Percentiles rank a stretch among this genome's conserved stretches.
These are phyloP conservation scores for Xanthoconium stramineum DNA, from an alignment of 768 basidiomycete species.

Conservation along the genomic window DNA sequence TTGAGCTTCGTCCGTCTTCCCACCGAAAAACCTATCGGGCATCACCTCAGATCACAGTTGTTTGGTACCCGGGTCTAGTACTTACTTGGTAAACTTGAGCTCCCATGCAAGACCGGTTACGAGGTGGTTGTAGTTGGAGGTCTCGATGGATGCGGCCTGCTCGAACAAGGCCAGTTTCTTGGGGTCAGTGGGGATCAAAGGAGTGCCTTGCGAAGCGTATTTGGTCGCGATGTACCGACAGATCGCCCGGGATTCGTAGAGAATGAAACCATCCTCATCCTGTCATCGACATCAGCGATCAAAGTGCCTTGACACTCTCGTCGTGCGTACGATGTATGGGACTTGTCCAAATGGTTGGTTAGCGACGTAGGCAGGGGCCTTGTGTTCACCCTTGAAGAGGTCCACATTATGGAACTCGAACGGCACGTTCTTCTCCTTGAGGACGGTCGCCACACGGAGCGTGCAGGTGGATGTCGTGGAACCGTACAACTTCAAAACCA, in stretches of 20 bases:
- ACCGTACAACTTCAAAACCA: conserved; percentile 23
- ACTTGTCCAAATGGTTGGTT: conserved; percentile 58
- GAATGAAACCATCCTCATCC: conserved; percentile 40
- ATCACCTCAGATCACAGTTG: not conserved
- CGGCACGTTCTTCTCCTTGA: conserved; percentile 54
- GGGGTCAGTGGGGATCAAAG: conserved; percentile 35
- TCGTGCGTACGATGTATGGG: conserved; percentile 29
- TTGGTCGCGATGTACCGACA: conserved; percentile 39
- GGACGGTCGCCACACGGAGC: conserved; percentile 45
- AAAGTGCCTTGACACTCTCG: too few species aligned
- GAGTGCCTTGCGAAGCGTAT: conserved; percentile 34
- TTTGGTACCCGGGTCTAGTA: not conserved
- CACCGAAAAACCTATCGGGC: conserved; percentile 15
- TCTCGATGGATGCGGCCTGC: conserved; percentile 50
- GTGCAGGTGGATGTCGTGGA: conserved; percentile 42
- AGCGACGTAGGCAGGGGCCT: conserved; percentile 40
- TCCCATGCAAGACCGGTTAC: conserved; percentile 43
- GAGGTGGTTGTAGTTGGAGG: conserved; percentile 46
- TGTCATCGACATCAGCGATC: not conserved
- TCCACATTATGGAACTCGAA: conserved; percentile 47
- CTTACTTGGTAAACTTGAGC: conserved; percentile 46
- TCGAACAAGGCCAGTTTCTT: conserved; percentile 44
- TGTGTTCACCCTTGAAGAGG: conserved; percentile 42
- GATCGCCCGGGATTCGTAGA: conserved; percentile 45
- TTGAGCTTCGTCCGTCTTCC: conserved; percentile 30